Conservation (phyloP, 805 yeast genomes). For the Saccharomycopsis schoenii region DNA sequence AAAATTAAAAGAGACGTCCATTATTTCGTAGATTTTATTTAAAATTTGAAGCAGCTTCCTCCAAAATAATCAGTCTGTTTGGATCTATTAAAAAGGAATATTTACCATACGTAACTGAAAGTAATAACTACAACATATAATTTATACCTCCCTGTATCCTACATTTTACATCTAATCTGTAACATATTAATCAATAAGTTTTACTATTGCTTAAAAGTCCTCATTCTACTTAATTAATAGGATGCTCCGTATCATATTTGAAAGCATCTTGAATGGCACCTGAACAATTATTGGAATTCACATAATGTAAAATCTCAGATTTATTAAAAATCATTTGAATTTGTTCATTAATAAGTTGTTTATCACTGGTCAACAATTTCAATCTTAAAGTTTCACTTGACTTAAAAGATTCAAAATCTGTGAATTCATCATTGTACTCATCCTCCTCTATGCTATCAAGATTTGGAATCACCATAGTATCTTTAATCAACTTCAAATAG, state of each 20-base stretch:
- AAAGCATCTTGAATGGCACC: neutral
- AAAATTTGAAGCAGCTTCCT: too few species aligned
- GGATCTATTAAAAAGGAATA: too few species aligned
- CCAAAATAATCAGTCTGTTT: too few species aligned
- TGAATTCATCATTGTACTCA: slow-evolving; percentile 7
- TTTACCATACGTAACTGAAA: too few species aligned
- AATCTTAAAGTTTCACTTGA: slow-evolving; percentile 9
- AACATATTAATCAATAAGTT: neutral
- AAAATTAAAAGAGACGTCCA: too few species aligned
- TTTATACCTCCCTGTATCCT: neutral
- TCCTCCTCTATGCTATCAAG: slow-evolving; percentile 2
- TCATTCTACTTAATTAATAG: neutral
- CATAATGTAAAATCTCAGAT: neutral
- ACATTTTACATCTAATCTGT: neutral
- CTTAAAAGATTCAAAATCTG: slow-evolving; percentile 6
- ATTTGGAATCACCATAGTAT: slow-evolving; percentile 3
- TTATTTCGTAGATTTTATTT: too few species aligned
- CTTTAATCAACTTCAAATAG: slow-evolving; percentile 5
- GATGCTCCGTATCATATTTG: slow-evolving; percentile 1
- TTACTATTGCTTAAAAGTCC: too few species aligned
- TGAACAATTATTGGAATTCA: neutral
- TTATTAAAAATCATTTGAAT: slow-evolving; percentile 61
- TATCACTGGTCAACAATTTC: slow-evolving; percentile 2
- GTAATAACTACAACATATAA: neutral
- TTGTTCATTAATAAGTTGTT: slow-evolving; percentile 55